Evolutionary conservation across 768 basidiomycete genomes (phyloP), one percentile per base, ranked within the genome.

Genomic region (Collybia nuda): DNA sequence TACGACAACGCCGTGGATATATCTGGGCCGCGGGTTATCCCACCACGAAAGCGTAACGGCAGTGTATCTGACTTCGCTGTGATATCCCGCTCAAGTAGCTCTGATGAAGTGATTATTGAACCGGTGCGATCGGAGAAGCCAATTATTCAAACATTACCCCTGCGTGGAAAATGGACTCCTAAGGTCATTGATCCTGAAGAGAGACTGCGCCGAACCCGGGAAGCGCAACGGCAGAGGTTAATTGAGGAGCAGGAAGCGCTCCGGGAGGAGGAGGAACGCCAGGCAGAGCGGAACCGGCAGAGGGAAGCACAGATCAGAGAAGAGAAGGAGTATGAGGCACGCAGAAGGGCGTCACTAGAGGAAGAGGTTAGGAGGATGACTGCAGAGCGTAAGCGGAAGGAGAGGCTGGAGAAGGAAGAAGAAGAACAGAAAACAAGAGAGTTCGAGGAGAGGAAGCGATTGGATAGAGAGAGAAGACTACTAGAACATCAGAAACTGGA

Each of bases 401-500:
- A 70, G 45, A 57, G 63, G 52, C 40, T 68, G 54, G 76, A 76
- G 56, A 65, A 66, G 56, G 71, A 72, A 38, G 70, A 73, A 44
- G 84, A 86, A 44, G 77, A 81, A 42, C 60, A 63, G 29, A 73
- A 67, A 38, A 64, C 62, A 9, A 56, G 47, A 37, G 77, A 81
- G 48, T 63, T 81, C n/a, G 75, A 70, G 56, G 74, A 78, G 53
- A 74, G 70, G 54, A 81, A 70, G 57, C 69, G 68, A 42, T 37
- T 64, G 18, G 80, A 78, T 17, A 70, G 77, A 49, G 72, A 79
- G 58, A 69, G 77, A 28, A 62, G 82, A 43, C 42, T 77, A 43
- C 76, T 81, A 48, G 75, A 81, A 54, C 77, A 80, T 48, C 70
- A 67, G 17, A 72, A 72, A 53, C 50, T 79, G 49, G 82, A 83